Conservation (phyloP, 2,329 filamentous ascomycete species). For the Fusarium haematococcum region DNA sequence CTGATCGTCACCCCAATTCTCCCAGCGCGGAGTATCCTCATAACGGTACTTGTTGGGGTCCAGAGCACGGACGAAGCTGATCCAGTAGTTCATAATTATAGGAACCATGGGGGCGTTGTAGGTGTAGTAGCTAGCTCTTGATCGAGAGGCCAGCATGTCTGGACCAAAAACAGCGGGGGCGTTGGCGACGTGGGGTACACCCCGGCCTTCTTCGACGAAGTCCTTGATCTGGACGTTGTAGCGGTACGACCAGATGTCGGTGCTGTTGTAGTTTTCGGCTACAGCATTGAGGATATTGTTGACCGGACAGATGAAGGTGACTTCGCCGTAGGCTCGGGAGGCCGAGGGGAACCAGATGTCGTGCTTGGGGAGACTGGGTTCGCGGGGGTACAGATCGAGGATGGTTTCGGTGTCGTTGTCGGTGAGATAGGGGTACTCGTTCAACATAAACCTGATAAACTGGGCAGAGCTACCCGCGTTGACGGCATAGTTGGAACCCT, state of each 20-base stretch:
- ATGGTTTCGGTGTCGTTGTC: conserved; percentile 51
- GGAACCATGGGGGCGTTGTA: conserved; percentile 60
- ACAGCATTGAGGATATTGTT: conserved; percentile 54
- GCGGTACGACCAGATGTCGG: conserved; percentile 58
- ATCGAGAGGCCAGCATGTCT: conserved; percentile 40
- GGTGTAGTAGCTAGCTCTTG: conserved; percentile 53
- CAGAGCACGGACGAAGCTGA: conserved; percentile 60
- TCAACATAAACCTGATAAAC: conserved; percentile 55
- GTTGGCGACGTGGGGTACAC: conserved; percentile 63
- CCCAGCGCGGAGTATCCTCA: conserved; percentile 55
- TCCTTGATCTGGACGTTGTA: conserved; percentile 60
- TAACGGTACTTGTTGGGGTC: conserved; percentile 57
- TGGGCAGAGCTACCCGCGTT: conserved; percentile 51
- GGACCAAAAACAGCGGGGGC: conserved; percentile 62
- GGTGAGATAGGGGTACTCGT: conserved; percentile 61
- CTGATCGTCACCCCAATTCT: conserved; percentile 50
- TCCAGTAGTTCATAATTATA: conserved; percentile 62
- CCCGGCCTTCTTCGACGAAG: conserved; percentile 53
- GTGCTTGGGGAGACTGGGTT: conserved; percentile 52
- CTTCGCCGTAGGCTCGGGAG: conserved; percentile 58
- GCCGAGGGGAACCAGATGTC: conserved; percentile 58
- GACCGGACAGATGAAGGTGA: conserved; percentile 59
- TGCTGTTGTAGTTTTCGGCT: conserved; percentile 26
- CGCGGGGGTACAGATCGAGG: conserved; percentile 53
- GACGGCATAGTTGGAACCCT: conserved; percentile 60